Evolutionary conservation across 2,329 filamentous ascomycete genomes (phyloP), one percentile per base, ranked within the genome.

Genomic region (Xylariaceae sp.): DNA sequence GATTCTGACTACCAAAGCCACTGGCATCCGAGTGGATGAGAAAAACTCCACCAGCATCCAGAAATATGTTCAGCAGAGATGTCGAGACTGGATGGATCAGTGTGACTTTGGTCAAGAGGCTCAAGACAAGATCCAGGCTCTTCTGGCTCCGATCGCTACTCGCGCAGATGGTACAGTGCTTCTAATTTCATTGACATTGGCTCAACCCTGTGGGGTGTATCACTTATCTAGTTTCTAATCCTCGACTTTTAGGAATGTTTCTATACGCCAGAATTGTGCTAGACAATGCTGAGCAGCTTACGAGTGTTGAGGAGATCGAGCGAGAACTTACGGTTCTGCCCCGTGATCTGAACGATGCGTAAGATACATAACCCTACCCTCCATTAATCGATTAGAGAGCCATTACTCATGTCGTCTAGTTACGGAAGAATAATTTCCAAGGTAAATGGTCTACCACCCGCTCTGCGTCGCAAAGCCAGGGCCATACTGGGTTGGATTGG

Each of bases 161-260:
- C 59, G 56, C 22, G 50, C 60, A 19, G 54, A 60, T 23, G 60
- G 58, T 61, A 37, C 7, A 33, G 12, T 23, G 4, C 37, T n/a
- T 23, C 37, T 25, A 22, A 4, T 14, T 23, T 23, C 37, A 3
- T n/a, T n/a, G n/a, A n/a, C n/a, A n/a, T n/a, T n/a, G n/a, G n/a
- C n/a, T n/a, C n/a, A n/a, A n/a, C n/a, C n/a, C n/a, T n/a, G n/a
- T n/a, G n/a, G n/a, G n/a, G n/a, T n/a, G n/a, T 10, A 40, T 12
- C n/a, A 40, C 25, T 8, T 14, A 7, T 10, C 16, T 20, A 5
- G 3, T 5, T 11, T 20, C 20, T 36, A 25, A 50, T 11, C 27
- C 42, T 14, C 11, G 10, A 20, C 17, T 29, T 6, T 33, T 25
- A 64, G 62, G 62, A n/a, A 65, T 65, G 62, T 65, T 65, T 44